A percentile compares a stretch with the other conserved stretches of the same genome.
Evolutionary conservation across 2,329 filamentous ascomycete species (phyloP).

Genomic region (Neopestalotiopsis sp.): DNA sequence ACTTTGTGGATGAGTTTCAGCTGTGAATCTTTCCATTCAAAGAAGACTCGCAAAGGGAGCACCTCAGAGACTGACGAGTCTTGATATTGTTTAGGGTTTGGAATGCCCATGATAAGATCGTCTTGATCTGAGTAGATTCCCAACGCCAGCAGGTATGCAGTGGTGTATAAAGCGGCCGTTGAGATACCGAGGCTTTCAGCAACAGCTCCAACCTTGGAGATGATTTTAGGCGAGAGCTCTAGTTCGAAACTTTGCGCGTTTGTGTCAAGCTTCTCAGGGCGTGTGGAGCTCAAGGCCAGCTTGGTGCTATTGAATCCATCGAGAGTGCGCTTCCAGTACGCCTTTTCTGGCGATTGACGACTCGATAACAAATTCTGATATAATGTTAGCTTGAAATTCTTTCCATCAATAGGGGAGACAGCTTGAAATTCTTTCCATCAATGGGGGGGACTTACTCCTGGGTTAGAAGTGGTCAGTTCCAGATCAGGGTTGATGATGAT

Average conservation of each 20-base stretch:
- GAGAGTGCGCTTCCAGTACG: background rate
- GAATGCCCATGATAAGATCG: background rate
- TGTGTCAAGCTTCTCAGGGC: background rate
- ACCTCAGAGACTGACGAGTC: background rate
- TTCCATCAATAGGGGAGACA: background rate
- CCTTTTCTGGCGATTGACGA: background rate
- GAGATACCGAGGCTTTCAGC: background rate
- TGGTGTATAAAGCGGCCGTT: background rate
- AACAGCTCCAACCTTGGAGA: background rate
- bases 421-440: background rate
- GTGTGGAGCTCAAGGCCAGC: background rate
- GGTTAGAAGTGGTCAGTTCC: background rate
- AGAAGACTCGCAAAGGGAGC: background rate
- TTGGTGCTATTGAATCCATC: background rate
- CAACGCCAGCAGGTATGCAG: background rate
- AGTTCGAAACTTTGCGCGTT: background rate
- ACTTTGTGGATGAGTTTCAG: background rate
- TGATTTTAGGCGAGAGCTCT: background rate
- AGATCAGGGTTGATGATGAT: background rate
- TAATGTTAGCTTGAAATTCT: background rate
- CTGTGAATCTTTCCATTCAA: background rate
- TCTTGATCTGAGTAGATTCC: background rate
- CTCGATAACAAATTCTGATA: background rate
- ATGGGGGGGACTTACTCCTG: background rate
- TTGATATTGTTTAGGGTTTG: background rate